Conservation (phyloP, 768 basidiomycete genomes). For the Tulasnella sp. region DNA sequence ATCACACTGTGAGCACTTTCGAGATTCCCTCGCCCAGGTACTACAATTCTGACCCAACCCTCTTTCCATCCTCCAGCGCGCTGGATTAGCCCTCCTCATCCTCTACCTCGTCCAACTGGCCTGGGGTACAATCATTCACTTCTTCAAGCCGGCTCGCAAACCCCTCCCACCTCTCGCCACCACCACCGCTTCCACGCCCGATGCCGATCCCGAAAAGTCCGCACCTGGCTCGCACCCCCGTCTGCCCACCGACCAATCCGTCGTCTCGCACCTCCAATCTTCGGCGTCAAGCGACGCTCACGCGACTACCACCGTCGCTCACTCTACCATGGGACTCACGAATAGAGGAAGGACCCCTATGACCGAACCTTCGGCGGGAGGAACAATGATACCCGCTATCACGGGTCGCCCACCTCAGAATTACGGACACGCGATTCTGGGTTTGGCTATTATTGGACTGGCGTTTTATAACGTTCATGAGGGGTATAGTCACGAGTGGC, state of each 20-base stretch:
- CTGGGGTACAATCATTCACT: conserved; percentile 48
- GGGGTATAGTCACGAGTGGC: conserved; percentile 20
- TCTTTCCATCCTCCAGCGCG: conserved; percentile 34
- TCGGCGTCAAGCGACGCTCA: conserved; percentile 30
- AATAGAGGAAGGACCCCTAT: not conserved
- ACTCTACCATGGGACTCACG: not conserved
- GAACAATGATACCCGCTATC: not conserved
- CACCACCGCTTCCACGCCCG: not conserved
- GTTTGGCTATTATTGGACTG: conserved; percentile 46
- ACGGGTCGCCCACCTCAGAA: conserved; percentile 38
- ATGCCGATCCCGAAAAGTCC: not conserved
- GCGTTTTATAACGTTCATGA: conserved; percentile 37
- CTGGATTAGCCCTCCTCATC: conserved; percentile 46
- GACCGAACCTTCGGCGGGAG: not conserved
- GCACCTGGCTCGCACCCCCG: not conserved
- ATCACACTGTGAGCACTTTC: conserved; percentile 32
- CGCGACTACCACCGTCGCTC: not conserved
- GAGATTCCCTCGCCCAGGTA: not conserved
- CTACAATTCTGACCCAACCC: not conserved
- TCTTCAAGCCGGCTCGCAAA: conserved; percentile 35
- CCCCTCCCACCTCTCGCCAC: not conserved
- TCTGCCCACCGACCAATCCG: not conserved
- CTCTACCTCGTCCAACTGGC: conserved; percentile 46
- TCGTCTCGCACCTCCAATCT: conserved; percentile 25
- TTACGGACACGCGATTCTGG: conserved; percentile 41